Evolutionary conservation across 1,139 yeast species (phyloP), one percentile per base, ranked within the genome.

Genomic region (Pneumocystis sp.): DNA sequence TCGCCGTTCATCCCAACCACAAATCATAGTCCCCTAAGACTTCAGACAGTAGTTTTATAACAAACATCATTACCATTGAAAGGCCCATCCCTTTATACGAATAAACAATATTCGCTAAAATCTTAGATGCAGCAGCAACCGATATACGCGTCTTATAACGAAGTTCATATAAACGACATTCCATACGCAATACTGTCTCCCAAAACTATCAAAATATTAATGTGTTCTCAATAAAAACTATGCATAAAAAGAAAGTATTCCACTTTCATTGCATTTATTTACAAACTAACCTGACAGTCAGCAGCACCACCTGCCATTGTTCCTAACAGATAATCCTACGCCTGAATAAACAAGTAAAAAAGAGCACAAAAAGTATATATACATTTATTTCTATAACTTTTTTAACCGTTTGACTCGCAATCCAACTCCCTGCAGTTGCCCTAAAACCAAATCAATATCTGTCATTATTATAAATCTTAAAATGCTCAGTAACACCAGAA

Each of bases 281-380:
- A 2, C 2, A 17, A 40, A 17, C 57, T 10, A 12, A 50, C 57
- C 57, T 95, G 98, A 81, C 99, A 93, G 78, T 93, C 99, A 37
- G 98, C 98, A 64, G 99, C 99, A 80, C 97, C 97, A 78, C 99
- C 99, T 50, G 99, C 99, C 97, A 93, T 86, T 42, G 99, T 93
- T 70, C 99, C 99, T 72, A 93, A 82, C 71, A 93, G 78, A 65
- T 63, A 66, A 74, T 50, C 7, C 57, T 50, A 5, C 2, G 17
- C 15, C 10, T n/a, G 2, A 10, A 25, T 50, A 50, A 50, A 29
- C 8, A 50, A 6, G 4, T 25, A 2, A 10, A 25, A n/a, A 50
- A 40, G 2, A 40, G n/a, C 10, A 40, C 10, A 8, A 40, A 17
- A 40, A 40, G 21, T 50, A 88, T 87, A 64, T 21, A 8, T 25